These are phyloP conservation scores for Saturnispora sanitii DNA, from an alignment of 805 yeast species.

Conservation along the genomic window DNA sequence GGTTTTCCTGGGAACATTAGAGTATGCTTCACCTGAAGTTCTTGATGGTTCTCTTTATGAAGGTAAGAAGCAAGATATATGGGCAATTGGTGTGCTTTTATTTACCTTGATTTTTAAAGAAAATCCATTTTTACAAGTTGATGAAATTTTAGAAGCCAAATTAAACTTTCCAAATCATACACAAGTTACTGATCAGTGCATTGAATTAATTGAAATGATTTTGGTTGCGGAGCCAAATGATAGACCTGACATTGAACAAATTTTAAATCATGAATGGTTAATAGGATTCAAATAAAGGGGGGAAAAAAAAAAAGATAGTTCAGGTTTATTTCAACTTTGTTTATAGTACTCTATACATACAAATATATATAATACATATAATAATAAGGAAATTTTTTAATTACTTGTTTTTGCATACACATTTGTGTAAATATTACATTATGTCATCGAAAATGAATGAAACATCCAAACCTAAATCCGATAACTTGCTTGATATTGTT, in stretches of 20 bases:
- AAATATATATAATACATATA: too few relatives aligned
- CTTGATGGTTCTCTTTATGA: slow-evolving; percentile 79
- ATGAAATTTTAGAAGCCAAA: slow-evolving; percentile 89
- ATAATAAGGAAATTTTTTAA: slow-evolving; percentile 56
- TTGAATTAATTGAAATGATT: slow-evolving; percentile 51
- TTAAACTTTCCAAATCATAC: slow-evolving; percentile 50
- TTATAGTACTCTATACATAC: slow-evolving; percentile 28
- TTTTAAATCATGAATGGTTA: slow-evolving; percentile 66
- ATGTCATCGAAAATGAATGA: slow-evolving; percentile 29
- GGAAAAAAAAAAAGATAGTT: slow-evolving; percentile 21
- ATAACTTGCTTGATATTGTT: slow-evolving; percentile 1
- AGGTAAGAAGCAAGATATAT: slow-evolving; percentile 91
- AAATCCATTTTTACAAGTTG: slow-evolving; percentile 91
- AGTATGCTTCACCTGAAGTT: slow-evolving; percentile 97
- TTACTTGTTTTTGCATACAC: slow-evolving; percentile 47
- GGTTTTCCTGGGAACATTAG: slow-evolving; percentile 94
- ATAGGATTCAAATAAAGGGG: slow-evolving; percentile 16
- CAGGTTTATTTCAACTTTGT: background rate
- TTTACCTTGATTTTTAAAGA: slow-evolving; percentile 89
- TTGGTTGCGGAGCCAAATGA: slow-evolving; percentile 54
- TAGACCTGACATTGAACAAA: slow-evolving; percentile 68
- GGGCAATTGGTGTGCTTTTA: slow-evolving; percentile 90
- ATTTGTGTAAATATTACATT: background rate
- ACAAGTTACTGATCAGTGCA: slow-evolving; percentile 51
- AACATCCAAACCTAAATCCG: slow-evolving; percentile 6